These are phyloP conservation scores for Trypanosoma melophagium DNA, from an alignment of 208 protist species.

Conservation along the genomic window DNA sequence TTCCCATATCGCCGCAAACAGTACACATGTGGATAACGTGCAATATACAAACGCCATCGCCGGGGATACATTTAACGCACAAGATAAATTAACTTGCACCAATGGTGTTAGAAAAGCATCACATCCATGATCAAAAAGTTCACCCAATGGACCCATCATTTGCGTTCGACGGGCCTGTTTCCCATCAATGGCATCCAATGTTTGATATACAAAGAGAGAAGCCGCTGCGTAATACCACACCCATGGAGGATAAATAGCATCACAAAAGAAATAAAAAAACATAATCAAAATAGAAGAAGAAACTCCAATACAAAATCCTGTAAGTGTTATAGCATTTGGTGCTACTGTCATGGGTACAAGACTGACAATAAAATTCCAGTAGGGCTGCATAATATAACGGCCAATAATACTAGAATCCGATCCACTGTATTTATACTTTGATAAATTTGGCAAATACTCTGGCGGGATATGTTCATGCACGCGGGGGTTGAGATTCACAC, in stretches of 20 bases:
- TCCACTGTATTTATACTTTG: conserved; percentile 83
- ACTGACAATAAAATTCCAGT: conserved; percentile 86
- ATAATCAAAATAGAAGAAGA: conserved; percentile 61
- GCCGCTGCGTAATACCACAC: conserved; percentile 74
- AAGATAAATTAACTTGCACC: conserved; percentile 58
- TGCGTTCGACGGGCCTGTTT: conserved; percentile 94
- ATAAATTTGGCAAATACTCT: conserved; percentile 62
- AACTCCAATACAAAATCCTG: conserved; percentile 74
- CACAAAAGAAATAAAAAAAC: conserved; percentile 57
- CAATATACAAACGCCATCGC: conserved; percentile 53
- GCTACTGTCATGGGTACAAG: conserved; percentile 88
- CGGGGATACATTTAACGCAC: conserved; percentile 44
- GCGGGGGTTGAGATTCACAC: conserved; percentile 42
- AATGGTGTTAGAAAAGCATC: conserved; percentile 88
- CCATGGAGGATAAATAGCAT: conserved; percentile 83
- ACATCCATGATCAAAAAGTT: conserved; percentile 96
- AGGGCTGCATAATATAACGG: conserved; percentile 74
- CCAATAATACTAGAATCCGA: conserved; percentile 70
- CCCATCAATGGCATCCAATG: conserved; percentile 95
- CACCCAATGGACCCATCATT: conserved; percentile 89
- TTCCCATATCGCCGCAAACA: conserved; percentile 87
- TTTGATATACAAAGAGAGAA: conserved; percentile 88
- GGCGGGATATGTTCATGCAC: conserved; percentile 68
- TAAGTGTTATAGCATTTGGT: conserved; percentile 86
- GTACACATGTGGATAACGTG: conserved; percentile 43